phyloP scores from a whole-genome alignment of 257 asterid species.

The Cruciata laevipes region DNA sequence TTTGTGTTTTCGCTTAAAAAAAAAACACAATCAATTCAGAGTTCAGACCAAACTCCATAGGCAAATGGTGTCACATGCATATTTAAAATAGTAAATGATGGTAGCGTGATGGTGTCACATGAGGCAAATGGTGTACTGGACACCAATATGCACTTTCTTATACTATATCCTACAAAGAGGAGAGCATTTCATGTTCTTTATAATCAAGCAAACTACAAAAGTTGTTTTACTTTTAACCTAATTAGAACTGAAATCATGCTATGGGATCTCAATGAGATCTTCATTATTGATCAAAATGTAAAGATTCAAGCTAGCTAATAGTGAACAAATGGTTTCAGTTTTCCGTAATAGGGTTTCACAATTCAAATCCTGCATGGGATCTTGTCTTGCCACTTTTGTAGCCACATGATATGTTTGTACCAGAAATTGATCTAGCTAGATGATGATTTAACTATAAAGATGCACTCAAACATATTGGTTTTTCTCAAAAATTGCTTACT shows the following conservation, averaged over 20 bases:
- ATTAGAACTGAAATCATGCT: constrained; percentile 48
- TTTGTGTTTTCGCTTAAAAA: too few species aligned
- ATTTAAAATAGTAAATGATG: not conserved
- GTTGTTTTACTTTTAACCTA: constrained; percentile 56
- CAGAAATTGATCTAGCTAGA: not conserved
- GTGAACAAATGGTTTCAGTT: constrained; percentile 10
- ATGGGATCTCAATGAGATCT: constrained; percentile 41
- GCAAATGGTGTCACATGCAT: not conserved
- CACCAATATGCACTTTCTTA: constrained; percentile 32
- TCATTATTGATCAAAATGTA: constrained; percentile 24
- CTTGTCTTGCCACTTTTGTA: not conserved
- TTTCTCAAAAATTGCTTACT: too few species aligned
- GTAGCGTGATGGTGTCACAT: too few species aligned
- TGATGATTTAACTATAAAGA: too few species aligned
- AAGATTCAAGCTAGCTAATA: constrained; percentile 12
- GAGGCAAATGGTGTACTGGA: too few species aligned
- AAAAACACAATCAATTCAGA: not conserved
- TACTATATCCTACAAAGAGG: constrained; percentile 25
- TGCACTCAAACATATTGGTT: too few species aligned
- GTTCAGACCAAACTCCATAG: not conserved
- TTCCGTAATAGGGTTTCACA: constrained; percentile 14
- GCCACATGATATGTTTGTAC: not conserved
- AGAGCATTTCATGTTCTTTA: constrained; percentile 9
- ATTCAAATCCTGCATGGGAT: constrained; percentile 15
- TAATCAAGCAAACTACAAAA: constrained; percentile 65